These are phyloP conservation scores for Chaetomidium leptoderma DNA, from an alignment of 495 filamentous ascomycete species.

Conservation along the genomic window DNA sequence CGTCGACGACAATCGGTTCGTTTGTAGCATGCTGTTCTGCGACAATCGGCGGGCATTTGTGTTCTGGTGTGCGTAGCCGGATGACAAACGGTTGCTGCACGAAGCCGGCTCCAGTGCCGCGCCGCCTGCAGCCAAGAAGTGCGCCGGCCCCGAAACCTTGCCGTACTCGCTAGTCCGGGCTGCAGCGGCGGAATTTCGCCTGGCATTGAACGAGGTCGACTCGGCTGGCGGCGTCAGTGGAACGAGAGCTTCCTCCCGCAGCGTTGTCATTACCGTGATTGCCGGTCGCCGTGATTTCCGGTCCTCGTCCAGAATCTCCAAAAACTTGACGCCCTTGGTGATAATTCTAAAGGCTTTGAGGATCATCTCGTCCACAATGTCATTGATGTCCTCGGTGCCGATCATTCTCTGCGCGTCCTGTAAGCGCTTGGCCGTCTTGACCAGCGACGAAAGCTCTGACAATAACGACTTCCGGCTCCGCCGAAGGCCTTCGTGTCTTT, in stretches of 20 bases:
- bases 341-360: constrained; percentile 90
- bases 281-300: constrained; percentile 46
- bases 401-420: constrained; percentile 56
- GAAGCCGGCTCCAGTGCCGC: constrained; percentile 32
- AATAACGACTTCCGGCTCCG: constrained; percentile 79
- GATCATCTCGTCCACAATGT: constrained; percentile 85
- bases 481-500: constrained; percentile 69
- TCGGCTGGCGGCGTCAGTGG: constrained; percentile 74
- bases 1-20: constrained; percentile 44
- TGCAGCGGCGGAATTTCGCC: constrained; percentile 36
- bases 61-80: constrained; percentile 32
- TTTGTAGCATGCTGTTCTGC: constrained; percentile 23
- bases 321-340: constrained; percentile 82
- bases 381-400: constrained; percentile 58
- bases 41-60: constrained; percentile 42
- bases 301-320: constrained; percentile 85
- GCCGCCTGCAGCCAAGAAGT: constrained; percentile 29
- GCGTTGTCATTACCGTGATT: constrained; percentile 54
- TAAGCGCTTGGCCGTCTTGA: constrained; percentile 78
- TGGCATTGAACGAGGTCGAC: constrained; percentile 38
- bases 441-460: constrained; percentile 81
- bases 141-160: constrained; percentile 27
- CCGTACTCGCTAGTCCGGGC: constrained; percentile 33
- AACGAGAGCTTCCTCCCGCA: constrained; percentile 57
- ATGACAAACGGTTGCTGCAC: constrained; percentile 44